Conservation (phyloP, 345 rosid species). For the Sonneratia caseolaris region DNA sequence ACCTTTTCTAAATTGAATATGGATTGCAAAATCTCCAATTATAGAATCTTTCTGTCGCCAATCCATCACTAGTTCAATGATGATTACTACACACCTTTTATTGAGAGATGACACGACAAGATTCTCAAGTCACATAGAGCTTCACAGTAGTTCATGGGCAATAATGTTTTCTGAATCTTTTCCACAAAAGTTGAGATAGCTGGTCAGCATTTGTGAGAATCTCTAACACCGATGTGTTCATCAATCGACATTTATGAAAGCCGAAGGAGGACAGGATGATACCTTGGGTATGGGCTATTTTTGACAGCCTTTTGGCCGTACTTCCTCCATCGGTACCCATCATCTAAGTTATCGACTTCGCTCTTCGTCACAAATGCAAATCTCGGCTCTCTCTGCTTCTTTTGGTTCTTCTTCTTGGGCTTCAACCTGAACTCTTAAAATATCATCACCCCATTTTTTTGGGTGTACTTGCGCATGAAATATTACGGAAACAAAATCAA, state of each 20-base stretch:
- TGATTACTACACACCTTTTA: not conserved
- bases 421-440: conserved; percentile 53
- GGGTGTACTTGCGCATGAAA: too few relatives aligned
- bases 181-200: not conserved
- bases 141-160: not conserved
- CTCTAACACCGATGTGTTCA: conserved; percentile 5
- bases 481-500: not conserved
- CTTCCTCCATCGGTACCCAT: conserved; percentile 95
- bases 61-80: not conserved
- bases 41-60: not conserved
- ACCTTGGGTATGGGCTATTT: conserved; percentile 98
- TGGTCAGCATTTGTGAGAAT: not conserved
- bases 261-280: conserved; percentile 1
- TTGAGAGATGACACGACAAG: not conserved
- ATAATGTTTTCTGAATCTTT: not conserved
- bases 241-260: not conserved
- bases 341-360: conserved; percentile 87
- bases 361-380: conserved; percentile 97
- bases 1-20: not conserved
- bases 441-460: not conserved
- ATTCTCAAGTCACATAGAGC: not conserved
- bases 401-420: conserved; percentile 77
- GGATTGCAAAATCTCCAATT: not conserved
- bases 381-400: conserved; percentile 71
- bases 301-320: conserved; percentile 99